phyloP scores from a whole-genome alignment of 2,329 filamentous ascomycete genomes.

The Pseudogymnoascus destructans region DNA sequence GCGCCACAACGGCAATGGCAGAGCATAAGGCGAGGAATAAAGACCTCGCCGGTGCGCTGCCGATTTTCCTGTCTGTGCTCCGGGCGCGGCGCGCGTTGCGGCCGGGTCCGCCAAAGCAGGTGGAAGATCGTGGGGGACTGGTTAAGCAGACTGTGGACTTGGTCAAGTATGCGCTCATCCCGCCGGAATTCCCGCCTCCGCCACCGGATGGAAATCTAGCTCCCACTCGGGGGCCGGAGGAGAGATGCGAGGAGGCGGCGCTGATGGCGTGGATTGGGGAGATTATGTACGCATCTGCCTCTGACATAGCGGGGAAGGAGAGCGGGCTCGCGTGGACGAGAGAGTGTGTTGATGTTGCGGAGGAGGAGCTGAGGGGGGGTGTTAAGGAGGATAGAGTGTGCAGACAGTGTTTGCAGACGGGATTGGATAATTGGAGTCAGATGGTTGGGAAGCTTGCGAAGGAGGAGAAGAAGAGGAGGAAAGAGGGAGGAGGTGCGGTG shows the following conservation, averaged over 20 bases:
- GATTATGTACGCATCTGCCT: constrained; percentile 65
- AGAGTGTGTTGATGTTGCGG: constrained; percentile 71
- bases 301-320: constrained; percentile 34
- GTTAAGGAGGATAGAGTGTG: constrained; percentile 44
- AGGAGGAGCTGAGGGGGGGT: constrained; percentile 40
- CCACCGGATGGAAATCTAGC: constrained; percentile 57
- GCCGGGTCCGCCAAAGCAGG: constrained; percentile 21
- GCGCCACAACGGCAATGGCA: constrained; percentile 62
- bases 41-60: constrained; percentile 56
- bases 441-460: constrained; percentile 56
- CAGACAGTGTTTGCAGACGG: constrained; percentile 61
- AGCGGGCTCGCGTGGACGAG: constrained; percentile 81
- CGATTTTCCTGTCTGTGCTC: constrained; percentile 75
- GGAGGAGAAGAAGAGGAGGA: constrained; percentile 25
- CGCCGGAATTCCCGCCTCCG: constrained; percentile 55
- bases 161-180: constrained; percentile 27
- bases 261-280: constrained; percentile 87
- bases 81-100: constrained; percentile 57
- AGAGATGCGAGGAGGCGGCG: constrained; percentile 72
- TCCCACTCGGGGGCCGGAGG: constrained; percentile 48
- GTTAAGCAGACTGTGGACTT: constrained; percentile 21
- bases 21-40: constrained; percentile 61
- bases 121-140: constrained; percentile 16
- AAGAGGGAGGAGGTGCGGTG: not conserved
- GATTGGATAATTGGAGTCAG: constrained; percentile 66